phyloP scores from a whole-genome alignment of 257 asterid genomes.

The Eustoma russellianum region DNA sequence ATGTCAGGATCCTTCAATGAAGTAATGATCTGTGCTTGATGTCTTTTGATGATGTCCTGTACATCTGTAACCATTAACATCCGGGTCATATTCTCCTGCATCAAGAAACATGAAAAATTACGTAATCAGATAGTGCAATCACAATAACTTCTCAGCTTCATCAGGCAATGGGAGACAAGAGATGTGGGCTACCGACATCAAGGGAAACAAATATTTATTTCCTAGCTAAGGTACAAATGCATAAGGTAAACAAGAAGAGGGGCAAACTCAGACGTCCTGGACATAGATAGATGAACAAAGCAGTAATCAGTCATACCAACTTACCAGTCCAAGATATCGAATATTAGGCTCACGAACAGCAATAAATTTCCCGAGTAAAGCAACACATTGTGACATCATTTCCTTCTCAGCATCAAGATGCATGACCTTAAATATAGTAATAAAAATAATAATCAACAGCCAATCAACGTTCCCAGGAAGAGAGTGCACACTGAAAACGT shows the following conservation, averaged over 20 bases:
- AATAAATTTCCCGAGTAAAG: constrained; percentile 89
- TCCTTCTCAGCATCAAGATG: constrained; percentile 98
- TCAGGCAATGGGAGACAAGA: background rate
- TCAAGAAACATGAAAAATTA: constrained; percentile 6
- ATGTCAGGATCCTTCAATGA: constrained; percentile 96
- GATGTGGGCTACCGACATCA: background rate
- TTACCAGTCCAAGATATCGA: constrained; percentile 93
- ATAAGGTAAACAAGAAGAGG: background rate
- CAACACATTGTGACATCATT: constrained; percentile 99
- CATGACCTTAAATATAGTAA: constrained; percentile 53
- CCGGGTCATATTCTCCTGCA: constrained; percentile 97
- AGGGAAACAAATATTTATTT: background rate
- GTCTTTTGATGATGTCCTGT: constrained; percentile 87
- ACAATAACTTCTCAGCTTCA: background rate
- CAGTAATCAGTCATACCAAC: constrained; percentile 13
- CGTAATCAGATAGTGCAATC: constrained; percentile 16
- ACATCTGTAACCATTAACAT: constrained; percentile 98
- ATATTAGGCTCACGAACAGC: constrained; percentile 97
- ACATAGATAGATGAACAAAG: background rate
- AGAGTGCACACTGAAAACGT: too few species aligned
- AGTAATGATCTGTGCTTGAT: constrained; percentile 95
- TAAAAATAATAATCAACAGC: too few species aligned
- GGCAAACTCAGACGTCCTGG: background rate
- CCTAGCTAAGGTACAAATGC: background rate
- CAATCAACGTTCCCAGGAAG: too few species aligned